These are phyloP conservation scores for Chenopodium suecicum DNA, from an alignment of 148 eudicot genomes.

Conservation along the genomic window DNA sequence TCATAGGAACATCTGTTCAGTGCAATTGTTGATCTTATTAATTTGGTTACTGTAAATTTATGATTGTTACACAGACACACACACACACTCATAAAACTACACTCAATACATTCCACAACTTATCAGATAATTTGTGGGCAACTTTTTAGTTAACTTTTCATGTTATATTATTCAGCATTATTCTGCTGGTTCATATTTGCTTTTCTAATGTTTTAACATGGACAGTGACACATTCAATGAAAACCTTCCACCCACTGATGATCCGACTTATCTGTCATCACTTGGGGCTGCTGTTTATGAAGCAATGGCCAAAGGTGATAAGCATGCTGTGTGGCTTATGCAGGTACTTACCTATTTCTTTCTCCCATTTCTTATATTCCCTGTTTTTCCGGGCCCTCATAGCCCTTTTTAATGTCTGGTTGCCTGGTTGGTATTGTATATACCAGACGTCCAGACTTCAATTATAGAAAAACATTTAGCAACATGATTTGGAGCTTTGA, in stretches of 20 bases:
- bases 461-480: too few relatives aligned
- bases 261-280: constrained; percentile 84
- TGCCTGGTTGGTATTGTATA: neutral
- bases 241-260: constrained; percentile 86
- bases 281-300: constrained; percentile 92
- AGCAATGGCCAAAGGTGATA: constrained; percentile 88
- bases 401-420: too few relatives aligned
- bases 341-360: constrained; percentile 46
- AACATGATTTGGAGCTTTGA: too few relatives aligned
- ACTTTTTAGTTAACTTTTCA: neutral
- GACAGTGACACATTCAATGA: constrained; percentile 96
- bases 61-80: neutral
- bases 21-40: neutral
- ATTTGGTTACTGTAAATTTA: neutral
- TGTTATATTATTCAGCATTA: neutral
- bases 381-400: neutral
- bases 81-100: neutral
- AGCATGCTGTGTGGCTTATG: constrained; percentile 97
- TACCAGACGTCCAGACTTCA: too few relatives aligned
- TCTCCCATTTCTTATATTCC: neutral
- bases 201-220: constrained; percentile 1
- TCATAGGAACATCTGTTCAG: neutral
- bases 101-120: neutral
- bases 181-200: neutral
- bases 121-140: neutral